These are phyloP conservation scores for Penicillium expansum DNA, from an alignment of 2,329 filamentous ascomycete species.

Conservation along the genomic window DNA sequence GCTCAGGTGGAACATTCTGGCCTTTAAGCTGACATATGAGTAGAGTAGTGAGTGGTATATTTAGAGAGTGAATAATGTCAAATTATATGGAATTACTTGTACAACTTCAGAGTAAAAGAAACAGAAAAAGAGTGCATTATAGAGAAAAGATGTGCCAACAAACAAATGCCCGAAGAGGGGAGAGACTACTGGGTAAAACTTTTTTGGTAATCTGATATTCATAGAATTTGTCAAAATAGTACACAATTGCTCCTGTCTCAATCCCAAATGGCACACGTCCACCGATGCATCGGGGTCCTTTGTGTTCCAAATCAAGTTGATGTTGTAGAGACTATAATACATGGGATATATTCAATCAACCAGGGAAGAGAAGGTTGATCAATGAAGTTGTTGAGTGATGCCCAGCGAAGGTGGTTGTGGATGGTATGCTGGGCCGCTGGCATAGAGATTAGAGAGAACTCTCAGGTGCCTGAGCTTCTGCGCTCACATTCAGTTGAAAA, in stretches of 20 bases:
- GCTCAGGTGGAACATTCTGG: neutral
- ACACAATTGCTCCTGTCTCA: neutral
- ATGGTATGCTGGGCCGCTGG: neutral
- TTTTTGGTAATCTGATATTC: neutral
- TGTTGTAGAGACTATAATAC: constrained; percentile 31
- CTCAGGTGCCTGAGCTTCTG: neutral
- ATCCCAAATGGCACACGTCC: neutral
- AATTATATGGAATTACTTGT: neutral
- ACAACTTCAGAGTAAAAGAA: too few species aligned
- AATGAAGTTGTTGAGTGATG: neutral
- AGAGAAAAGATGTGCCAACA: too few species aligned
- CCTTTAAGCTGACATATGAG: neutral
- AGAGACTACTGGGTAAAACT: neutral
- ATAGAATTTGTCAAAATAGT: neutral
- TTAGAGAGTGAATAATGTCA: neutral
- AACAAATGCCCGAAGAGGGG: neutral
- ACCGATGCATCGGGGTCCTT: neutral
- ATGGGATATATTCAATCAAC: constrained; percentile 21
- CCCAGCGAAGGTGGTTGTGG: neutral
- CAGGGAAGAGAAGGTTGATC: constrained; percentile 12
- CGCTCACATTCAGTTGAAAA: neutral
- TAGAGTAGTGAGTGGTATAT: neutral
- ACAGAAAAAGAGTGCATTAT: too few species aligned
- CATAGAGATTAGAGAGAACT: neutral
- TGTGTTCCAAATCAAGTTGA: constrained; percentile 4